A percentile compares a stretch with the other conserved stretches of the same genome.
These are phyloP conservation scores for Russula virescens DNA, from an alignment of 768 basidiomycete species.

Conservation along the genomic window DNA sequence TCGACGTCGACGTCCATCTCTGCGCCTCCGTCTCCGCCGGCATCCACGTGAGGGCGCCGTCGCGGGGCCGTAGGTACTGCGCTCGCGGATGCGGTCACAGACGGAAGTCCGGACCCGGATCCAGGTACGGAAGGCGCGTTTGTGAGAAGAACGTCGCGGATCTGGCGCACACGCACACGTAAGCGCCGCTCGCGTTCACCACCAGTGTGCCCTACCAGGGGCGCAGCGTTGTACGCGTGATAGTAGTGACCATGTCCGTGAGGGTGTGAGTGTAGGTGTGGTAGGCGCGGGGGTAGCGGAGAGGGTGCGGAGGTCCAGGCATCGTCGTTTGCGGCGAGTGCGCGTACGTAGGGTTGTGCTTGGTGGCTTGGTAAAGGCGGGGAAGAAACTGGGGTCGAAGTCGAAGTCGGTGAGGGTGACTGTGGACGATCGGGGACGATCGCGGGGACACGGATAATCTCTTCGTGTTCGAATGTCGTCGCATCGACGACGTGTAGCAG, in stretches of 20 bases:
- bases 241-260: conserved; percentile 15
- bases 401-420: conserved; percentile 20
- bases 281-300: not conserved
- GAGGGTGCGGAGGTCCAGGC: not conserved
- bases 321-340: not conserved
- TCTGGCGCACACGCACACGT: conserved; percentile 13
- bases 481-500: conserved; percentile 83
- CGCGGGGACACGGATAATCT: conserved; percentile 55
- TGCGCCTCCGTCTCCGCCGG: conserved; percentile 17
- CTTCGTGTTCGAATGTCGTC: conserved; percentile 74
- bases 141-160: conserved; percentile 7
- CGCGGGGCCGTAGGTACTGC: not conserved
- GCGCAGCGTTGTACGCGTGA: not conserved
- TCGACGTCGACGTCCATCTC: conserved; percentile 33
- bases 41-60: conserved; percentile 19
- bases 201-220: not conserved
- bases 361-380: conserved; percentile 1
- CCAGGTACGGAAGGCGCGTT: not conserved
- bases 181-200: conserved; percentile 6
- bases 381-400: conserved; percentile 12
- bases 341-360: conserved; percentile 12
- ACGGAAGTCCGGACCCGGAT: not conserved
- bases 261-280: conserved; percentile 7
- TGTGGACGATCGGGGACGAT: conserved; percentile 27
- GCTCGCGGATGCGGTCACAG: not conserved